phyloP scores from a whole-genome alignment of 257 asterid species.

The Lavandula angustifolia region DNA sequence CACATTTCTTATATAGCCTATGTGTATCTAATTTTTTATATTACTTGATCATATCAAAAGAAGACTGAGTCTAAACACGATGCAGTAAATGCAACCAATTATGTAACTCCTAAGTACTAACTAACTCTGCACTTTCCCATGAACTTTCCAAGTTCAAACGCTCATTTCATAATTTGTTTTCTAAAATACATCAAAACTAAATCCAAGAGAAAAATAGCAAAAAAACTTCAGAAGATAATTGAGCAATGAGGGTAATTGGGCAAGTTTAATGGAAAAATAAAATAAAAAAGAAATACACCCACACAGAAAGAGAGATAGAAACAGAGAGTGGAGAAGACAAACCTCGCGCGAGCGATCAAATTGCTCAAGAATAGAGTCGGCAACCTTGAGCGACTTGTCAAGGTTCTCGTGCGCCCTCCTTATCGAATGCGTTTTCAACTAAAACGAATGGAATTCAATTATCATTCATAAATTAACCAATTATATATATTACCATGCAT shows the following conservation, averaged over 20 bases:
- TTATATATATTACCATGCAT: conserved; percentile 36
- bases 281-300: neutral
- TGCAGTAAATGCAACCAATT: conserved; percentile 3
- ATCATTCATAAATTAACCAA: neutral
- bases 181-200: neutral
- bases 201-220: conserved; percentile 13
- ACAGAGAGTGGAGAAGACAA: neutral
- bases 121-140: conserved; percentile 4
- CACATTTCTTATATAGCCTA: neutral
- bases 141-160: neutral
- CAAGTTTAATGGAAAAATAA: neutral
- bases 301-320: neutral
- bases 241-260: neutral
- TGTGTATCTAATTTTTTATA: neutral
- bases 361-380: conserved; percentile 67
- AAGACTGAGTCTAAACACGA: neutral
- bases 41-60: neutral
- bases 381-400: conserved; percentile 75
- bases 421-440: conserved; percentile 89
- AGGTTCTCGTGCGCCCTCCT: conserved; percentile 92
- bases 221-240: neutral
- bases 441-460: conserved; percentile 12
- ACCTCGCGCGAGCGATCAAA: conserved; percentile 89
- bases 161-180: neutral
- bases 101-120: neutral